Percentiles rank a stretch among this genome's conserved stretches.
These are phyloP conservation scores for Globisporangium emineosum DNA, from an alignment of 352 stramenopile species.

Conservation along the genomic window DNA sequence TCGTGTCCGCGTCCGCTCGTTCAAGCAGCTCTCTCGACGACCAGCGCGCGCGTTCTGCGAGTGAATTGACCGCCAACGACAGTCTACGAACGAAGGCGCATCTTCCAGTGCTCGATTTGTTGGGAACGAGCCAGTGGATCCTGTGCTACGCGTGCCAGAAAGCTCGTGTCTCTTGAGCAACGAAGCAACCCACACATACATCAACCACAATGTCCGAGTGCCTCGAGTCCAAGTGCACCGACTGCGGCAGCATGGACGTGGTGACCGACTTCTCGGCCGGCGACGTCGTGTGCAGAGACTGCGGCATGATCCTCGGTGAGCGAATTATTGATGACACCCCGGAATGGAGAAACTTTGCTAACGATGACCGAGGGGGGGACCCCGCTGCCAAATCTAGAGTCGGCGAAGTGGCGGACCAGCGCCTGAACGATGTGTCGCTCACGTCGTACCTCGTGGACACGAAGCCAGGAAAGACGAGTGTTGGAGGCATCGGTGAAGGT, in stretches of 20 bases:
- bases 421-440: slow-evolving; percentile 58
- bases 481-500: slow-evolving; percentile 17
- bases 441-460: slow-evolving; percentile 69
- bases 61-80: not conserved
- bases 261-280: slow-evolving; percentile 78
- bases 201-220: slow-evolving; percentile 54
- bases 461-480: slow-evolving; percentile 28
- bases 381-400: slow-evolving; percentile 78
- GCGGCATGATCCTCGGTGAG: slow-evolving; percentile 85
- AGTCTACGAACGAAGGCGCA: not conserved
- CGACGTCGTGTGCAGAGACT: slow-evolving; percentile 78
- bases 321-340: slow-evolving; percentile 86
- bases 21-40: slow-evolving; percentile 8
- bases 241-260: slow-evolving; percentile 72
- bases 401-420: slow-evolving; percentile 58
- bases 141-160: not conserved
- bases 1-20: not conserved
- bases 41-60: not conserved
- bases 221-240: slow-evolving; percentile 53
- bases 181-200: not conserved
- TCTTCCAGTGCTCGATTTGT: not conserved
- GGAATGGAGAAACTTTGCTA: slow-evolving; percentile 86
- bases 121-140: not conserved
- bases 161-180: not conserved
- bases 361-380: slow-evolving; percentile 82